Conservation (phyloP, 352 stramenopile genomes). For the Plasmopara halstedii region DNA sequence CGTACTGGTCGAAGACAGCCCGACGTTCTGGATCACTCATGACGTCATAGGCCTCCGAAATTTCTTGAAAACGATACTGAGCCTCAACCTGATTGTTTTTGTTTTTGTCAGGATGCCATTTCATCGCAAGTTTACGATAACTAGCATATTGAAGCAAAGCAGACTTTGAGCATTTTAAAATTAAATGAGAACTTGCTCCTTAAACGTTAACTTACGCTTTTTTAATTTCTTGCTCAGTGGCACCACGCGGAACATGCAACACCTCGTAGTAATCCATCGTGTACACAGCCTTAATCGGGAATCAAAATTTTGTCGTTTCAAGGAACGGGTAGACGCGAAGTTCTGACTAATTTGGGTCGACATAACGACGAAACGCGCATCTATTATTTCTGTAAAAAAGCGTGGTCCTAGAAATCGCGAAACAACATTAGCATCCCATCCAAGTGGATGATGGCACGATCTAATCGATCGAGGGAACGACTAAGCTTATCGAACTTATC, state of each 20-base stretch:
- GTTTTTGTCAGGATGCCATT: constrained; percentile 96
- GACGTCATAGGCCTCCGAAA: constrained; percentile 93
- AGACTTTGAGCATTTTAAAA: background rate
- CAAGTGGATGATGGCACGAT: constrained; percentile 75
- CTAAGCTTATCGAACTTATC: constrained; percentile 85
- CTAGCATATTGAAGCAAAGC: constrained; percentile 15
- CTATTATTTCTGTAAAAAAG: constrained; percentile 21
- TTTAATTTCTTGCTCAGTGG: constrained; percentile 87
- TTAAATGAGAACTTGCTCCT: background rate
- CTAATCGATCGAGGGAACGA: constrained; percentile 72
- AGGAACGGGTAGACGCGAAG: constrained; percentile 9
- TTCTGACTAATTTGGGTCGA: constrained; percentile 9
- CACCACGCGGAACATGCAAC: constrained; percentile 73
- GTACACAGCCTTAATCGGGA: background rate
- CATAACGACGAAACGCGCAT: constrained; percentile 14
- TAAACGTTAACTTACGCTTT: constrained; percentile 53
- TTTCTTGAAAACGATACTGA: constrained; percentile 91
- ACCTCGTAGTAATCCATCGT: constrained; percentile 90
- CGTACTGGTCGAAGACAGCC: constrained; percentile 91
- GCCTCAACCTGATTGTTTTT: constrained; percentile 75
- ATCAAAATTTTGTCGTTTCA: constrained; percentile 12
- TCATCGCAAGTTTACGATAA: constrained; percentile 92
- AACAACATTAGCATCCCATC: constrained; percentile 87
- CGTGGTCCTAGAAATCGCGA: constrained; percentile 66
- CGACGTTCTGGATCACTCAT: constrained; percentile 88